Conservation (phyloP, 2,329 filamentous ascomycete genomes). For the Grosmannia serpens region DNA sequence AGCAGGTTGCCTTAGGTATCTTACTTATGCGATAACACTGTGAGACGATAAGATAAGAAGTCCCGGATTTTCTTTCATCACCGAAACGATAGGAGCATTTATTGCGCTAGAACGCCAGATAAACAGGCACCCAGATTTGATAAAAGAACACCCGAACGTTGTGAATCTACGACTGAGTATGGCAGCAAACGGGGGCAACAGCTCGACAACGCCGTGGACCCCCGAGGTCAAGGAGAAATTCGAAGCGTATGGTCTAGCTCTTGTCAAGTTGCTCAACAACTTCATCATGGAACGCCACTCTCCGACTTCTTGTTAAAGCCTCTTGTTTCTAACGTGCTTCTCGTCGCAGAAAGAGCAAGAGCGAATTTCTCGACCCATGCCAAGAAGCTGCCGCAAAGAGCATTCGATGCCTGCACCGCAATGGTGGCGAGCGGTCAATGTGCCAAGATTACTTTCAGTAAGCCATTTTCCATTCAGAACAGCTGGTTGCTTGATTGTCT, state of each 20-base stretch:
- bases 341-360: conserved; percentile 61
- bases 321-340: background rate
- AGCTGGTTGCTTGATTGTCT: too few species aligned
- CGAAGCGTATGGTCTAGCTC: conserved; percentile 37
- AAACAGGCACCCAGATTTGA: too few species aligned
- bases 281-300: background rate
- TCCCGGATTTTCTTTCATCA: background rate
- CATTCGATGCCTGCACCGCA: conserved; percentile 78
- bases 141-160: background rate
- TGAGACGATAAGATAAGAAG: background rate
- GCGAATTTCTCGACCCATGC: conserved; percentile 90
- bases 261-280: background rate
- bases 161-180: background rate
- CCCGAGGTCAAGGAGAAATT: conserved; percentile 53
- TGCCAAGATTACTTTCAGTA: conserved; percentile 94
- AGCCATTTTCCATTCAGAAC: background rate
- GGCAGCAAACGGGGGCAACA: background rate
- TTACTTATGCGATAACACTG: background rate
- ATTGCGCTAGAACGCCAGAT: background rate
- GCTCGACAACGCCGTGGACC: conserved; percentile 33
- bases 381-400: conserved; percentile 82
- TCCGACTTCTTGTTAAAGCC: too few species aligned
- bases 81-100: background rate
- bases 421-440: conserved; percentile 77
- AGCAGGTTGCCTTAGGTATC: background rate